These are phyloP conservation scores for Pichia insulana DNA, from an alignment of 805 yeast species.

Conservation along the genomic window DNA sequence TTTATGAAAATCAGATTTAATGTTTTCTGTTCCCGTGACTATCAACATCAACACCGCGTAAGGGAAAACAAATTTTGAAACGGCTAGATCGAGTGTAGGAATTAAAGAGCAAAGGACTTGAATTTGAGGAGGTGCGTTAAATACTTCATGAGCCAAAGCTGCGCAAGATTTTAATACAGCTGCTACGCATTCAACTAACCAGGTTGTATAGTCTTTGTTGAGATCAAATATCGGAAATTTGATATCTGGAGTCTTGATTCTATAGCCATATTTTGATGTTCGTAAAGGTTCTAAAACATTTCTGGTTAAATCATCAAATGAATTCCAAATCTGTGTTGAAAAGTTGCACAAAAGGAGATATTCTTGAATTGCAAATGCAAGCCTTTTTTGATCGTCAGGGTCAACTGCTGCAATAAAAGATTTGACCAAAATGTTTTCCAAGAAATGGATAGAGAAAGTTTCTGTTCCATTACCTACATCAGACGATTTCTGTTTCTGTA, in stretches of 20 bases:
- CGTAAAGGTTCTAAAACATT: conserved; percentile 70
- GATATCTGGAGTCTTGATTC: conserved; percentile 36
- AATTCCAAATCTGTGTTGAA: conserved; percentile 38
- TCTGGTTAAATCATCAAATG: conserved; percentile 55
- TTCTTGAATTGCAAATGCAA: conserved; percentile 87
- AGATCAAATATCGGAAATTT: conserved; percentile 57
- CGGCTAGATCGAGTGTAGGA: conserved; percentile 42
- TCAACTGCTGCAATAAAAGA: conserved; percentile 86
- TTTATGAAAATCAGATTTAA: conserved; percentile 34
- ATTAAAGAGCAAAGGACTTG: conserved; percentile 6
- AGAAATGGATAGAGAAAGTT: conserved; percentile 52
- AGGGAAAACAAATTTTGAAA: conserved; percentile 68
- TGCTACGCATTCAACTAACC: conserved; percentile 66
- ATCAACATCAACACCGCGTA: conserved; percentile 59
- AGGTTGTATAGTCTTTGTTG: conserved; percentile 48
- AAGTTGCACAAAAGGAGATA: conserved; percentile 34
- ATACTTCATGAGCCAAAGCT: conserved; percentile 8
- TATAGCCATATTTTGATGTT: conserved; percentile 54
- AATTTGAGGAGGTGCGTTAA: conserved; percentile 1
- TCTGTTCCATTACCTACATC: conserved; percentile 57
- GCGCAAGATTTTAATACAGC: conserved; percentile 48
- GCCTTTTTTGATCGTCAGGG: conserved; percentile 72
- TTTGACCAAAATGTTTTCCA: conserved; percentile 66
- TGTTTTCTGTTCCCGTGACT: conserved; percentile 27
- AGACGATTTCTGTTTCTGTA: conserved; percentile 41